Conservation (phyloP, 495 filamentous ascomycete species). For the Collariella sp. region DNA sequence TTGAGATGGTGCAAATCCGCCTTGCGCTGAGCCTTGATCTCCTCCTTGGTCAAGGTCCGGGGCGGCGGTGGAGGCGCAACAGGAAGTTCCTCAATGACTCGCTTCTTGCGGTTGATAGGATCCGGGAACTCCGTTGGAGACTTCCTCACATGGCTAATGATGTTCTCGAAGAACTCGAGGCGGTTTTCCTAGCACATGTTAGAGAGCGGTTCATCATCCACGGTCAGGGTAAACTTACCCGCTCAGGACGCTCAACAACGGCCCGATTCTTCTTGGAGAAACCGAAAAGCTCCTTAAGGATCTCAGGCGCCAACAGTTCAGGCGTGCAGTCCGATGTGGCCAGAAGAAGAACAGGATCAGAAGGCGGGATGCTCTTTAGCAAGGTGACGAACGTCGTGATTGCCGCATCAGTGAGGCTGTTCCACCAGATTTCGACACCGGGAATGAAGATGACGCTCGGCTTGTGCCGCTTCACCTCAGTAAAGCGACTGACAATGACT, state of each 20-base stretch:
- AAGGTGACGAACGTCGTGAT: slow-evolving; percentile 74
- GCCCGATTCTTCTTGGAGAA: slow-evolving; percentile 72
- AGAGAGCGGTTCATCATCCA: slow-evolving; percentile 17
- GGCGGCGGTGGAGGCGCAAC: slow-evolving; percentile 62
- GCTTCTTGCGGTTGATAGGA: slow-evolving; percentile 71
- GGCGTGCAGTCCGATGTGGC: slow-evolving; percentile 63
- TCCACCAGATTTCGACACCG: slow-evolving; percentile 77
- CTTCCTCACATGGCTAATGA: slow-evolving; percentile 65
- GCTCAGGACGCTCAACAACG: slow-evolving; percentile 53
- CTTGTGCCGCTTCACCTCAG: slow-evolving; percentile 86
- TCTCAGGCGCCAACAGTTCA: slow-evolving; percentile 41
- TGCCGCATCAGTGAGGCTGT: slow-evolving; percentile 49
- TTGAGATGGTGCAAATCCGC: slow-evolving; percentile 74
- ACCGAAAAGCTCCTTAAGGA: slow-evolving; percentile 73
- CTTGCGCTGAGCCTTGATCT: slow-evolving; percentile 70
- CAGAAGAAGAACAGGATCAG: slow-evolving; percentile 79
- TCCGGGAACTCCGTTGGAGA: slow-evolving; percentile 80
- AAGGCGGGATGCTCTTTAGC: slow-evolving; percentile 67
- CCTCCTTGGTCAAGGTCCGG: slow-evolving; percentile 58
- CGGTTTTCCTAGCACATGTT: slow-evolving; percentile 47
- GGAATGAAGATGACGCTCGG: slow-evolving; percentile 95
- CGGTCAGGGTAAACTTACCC: slow-evolving; percentile 33
- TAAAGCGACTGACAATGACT: slow-evolving; percentile 78
- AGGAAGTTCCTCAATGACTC: slow-evolving; percentile 66
- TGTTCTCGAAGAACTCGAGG: slow-evolving; percentile 62